Evolutionary conservation across 2,329 filamentous ascomycete species (phyloP).

Genomic region (Beauveria australis): DNA sequence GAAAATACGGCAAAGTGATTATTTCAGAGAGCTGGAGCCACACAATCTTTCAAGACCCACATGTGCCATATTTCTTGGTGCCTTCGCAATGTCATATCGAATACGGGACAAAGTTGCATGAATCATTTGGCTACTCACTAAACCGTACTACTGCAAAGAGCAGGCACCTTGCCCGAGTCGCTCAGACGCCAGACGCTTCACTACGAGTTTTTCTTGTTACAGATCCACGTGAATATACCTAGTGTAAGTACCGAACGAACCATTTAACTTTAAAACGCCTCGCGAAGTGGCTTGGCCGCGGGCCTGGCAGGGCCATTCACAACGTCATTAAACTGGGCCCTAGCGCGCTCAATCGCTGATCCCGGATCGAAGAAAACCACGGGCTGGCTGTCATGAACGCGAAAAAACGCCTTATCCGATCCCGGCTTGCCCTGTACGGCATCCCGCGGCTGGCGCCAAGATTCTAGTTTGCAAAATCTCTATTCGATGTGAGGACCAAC

Average conservation of each 20-base stretch:
- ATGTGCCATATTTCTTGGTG: neutral
- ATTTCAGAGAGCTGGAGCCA: too few species aligned
- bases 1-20: neutral
- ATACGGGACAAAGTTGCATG: neutral
- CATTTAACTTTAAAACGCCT: conserved; percentile 10
- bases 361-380: neutral
- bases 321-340: conserved; percentile 10
- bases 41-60: neutral
- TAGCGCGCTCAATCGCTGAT: neutral
- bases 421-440: neutral
- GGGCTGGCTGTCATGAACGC: neutral
- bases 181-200: neutral
- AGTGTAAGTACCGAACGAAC: neutral
- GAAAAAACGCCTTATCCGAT: neutral
- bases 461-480: neutral
- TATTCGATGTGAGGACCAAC: neutral
- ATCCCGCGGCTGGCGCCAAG: neutral
- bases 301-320: neutral
- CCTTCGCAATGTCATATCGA: neutral
- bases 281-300: neutral
- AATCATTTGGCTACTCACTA: neutral
- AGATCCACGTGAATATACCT: neutral
- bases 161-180: neutral
- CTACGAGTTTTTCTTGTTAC: neutral
- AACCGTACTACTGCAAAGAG: neutral